Conservation (phyloP, 345 rosid genomes). For the Hibiscus mutabilis region DNA sequence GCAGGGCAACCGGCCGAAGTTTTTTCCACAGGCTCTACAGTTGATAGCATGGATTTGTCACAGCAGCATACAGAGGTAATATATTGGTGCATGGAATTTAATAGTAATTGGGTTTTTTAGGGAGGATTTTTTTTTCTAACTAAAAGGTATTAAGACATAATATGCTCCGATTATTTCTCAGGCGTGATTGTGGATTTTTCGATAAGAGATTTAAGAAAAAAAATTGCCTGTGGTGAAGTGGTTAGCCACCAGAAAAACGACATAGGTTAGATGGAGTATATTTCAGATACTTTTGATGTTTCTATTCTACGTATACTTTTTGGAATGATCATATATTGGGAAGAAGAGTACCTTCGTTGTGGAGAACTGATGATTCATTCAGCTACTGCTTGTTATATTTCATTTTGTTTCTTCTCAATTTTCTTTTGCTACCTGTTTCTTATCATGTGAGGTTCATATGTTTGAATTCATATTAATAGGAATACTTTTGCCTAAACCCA, state of each 20-base stretch:
- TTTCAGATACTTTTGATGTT: background rate
- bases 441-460: background rate
- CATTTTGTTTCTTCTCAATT: too few species aligned
- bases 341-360: background rate
- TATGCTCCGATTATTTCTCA: background rate
- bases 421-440: too few species aligned
- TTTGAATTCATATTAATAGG: background rate
- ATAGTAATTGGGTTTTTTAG: background rate
- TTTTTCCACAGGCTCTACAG: slow-evolving; percentile 42
- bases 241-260: background rate
- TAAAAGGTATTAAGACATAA: background rate
- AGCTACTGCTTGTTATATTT: background rate
- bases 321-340: background rate
- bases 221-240: background rate
- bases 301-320: background rate
- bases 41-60: slow-evolving; percentile 24
- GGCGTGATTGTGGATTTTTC: background rate
- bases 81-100: slow-evolving; percentile 5
- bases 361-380: background rate
- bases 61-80: slow-evolving; percentile 62
- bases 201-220: background rate
- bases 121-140: background rate
- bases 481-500: background rate
- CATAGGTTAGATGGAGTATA: background rate
- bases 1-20: slow-evolving; percentile 99